These are phyloP conservation scores for Grifola frondosa DNA, from an alignment of 1,284 basidiomycete species.

Conservation along the genomic window DNA sequence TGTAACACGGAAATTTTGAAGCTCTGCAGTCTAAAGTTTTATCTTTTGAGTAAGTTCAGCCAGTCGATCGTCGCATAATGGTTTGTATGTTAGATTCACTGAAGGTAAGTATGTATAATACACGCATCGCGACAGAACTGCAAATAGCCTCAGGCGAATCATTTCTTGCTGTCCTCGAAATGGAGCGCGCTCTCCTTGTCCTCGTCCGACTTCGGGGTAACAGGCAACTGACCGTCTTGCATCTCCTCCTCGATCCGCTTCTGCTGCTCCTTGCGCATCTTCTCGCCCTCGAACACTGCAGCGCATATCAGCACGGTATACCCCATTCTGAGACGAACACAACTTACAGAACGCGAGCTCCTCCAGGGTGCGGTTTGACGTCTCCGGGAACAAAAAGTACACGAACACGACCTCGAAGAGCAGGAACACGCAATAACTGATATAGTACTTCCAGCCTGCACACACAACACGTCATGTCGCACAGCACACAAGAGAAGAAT, in stretches of 20 bases:
- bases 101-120: too few relatives aligned
- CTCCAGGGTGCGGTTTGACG: constrained; percentile 52
- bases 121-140: too few relatives aligned
- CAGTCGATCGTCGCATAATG: too few relatives aligned
- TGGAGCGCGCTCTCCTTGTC: constrained; percentile 24
- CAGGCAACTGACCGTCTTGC: constrained; percentile 16
- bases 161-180: constrained; percentile 19
- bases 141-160: too few relatives aligned
- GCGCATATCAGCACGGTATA: not conserved
- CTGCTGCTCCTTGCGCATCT: constrained; percentile 41
- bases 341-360: constrained; percentile 59
- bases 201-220: constrained; percentile 14
- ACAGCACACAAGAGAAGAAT: not conserved
- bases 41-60: too few relatives aligned
- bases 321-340: not conserved
- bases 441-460: constrained; percentile 34
- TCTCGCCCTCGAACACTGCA: constrained; percentile 50
- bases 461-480: not conserved
- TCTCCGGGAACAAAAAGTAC: constrained; percentile 51
- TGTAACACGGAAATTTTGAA: too few relatives aligned
- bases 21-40: too few relatives aligned
- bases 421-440: constrained; percentile 29
- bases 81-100: too few relatives aligned
- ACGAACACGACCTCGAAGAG: constrained; percentile 53
- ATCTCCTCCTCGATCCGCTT: constrained; percentile 46